phyloP scores from a whole-genome alignment of 306 rosid genomes.

The Glycyrrhiza uralensis region DNA sequence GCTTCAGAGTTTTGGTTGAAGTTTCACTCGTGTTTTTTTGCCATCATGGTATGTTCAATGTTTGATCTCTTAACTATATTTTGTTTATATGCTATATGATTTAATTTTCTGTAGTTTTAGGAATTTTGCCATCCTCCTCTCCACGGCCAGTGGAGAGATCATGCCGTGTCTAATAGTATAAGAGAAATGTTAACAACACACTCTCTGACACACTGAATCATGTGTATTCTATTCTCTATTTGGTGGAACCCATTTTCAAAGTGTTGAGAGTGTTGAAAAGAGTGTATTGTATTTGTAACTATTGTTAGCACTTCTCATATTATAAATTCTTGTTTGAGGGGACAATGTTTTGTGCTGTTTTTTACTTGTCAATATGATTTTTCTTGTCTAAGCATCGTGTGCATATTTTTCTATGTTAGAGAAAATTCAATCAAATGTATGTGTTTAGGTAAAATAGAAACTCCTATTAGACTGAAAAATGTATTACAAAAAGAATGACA shows the following conservation, averaged over 20 bases:
- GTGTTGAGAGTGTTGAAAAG: too few relatives aligned
- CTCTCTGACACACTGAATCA: too few relatives aligned
- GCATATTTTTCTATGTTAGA: neutral
- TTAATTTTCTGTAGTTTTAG: neutral
- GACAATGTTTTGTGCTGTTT: neutral
- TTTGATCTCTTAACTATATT: neutral
- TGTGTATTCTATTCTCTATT: too few relatives aligned
- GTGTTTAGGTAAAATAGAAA: neutral
- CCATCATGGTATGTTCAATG: constrained; percentile 34
- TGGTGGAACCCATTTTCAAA: too few relatives aligned
- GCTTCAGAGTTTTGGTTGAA: constrained; percentile 16
- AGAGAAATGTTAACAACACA: too few relatives aligned
- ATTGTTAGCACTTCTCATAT: too few relatives aligned
- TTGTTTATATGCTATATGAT: neutral
- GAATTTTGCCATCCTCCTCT: neutral
- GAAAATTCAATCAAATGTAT: neutral
- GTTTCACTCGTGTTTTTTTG: neutral
- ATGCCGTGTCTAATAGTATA: neutral
- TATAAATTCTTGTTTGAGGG: neutral
- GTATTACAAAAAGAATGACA: neutral
- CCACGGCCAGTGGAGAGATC: neutral
- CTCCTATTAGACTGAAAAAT: neutral
- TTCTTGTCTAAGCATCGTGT: neutral
- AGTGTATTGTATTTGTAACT: too few relatives aligned
- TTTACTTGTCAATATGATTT: neutral